phyloP scores from a whole-genome alignment of 2,329 filamentous ascomycete genomes.

The Ilyonectria robusta region DNA sequence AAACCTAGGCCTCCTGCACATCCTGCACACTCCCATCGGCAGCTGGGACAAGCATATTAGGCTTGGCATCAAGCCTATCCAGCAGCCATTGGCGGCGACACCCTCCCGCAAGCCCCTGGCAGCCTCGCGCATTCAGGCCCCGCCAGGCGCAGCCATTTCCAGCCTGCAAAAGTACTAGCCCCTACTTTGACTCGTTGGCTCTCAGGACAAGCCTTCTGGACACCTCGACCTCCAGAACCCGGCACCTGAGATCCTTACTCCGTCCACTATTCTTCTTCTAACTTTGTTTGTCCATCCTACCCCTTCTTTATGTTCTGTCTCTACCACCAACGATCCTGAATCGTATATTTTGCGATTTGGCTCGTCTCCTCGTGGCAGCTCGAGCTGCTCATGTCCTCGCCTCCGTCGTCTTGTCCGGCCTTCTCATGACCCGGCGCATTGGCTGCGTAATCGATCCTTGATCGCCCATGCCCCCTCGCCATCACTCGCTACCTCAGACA shows the following conservation, averaged over 20 bases:
- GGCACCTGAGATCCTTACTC: conserved; percentile 28
- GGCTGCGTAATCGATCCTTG: conserved; percentile 27
- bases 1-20: not conserved
- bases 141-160: conserved; percentile 26
- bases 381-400: conserved; percentile 32
- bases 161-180: conserved; percentile 45
- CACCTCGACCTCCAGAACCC: conserved; percentile 36
- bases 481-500: conserved; percentile 35
- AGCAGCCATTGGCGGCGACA: conserved; percentile 26
- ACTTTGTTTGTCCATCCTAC: conserved; percentile 4
- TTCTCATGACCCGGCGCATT: conserved; percentile 45
- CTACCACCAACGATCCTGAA: conserved; percentile 18
- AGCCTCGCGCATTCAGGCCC: conserved; percentile 39
- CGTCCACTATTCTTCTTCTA: conserved; percentile 24
- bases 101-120: conserved; percentile 47
- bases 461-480: conserved; percentile 42
- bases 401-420: conserved; percentile 30
- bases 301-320: conserved; percentile 24
- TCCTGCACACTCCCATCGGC: conserved; percentile 8
- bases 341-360: conserved; percentile 11
- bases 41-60: conserved; percentile 12
- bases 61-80: conserved; percentile 23
- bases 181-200: conserved; percentile 35
- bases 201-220: conserved; percentile 45
- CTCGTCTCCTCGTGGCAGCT: conserved; percentile 12